Conservation (phyloP, 1,139 yeast genomes). For the Taphrina wiesneri region DNA sequence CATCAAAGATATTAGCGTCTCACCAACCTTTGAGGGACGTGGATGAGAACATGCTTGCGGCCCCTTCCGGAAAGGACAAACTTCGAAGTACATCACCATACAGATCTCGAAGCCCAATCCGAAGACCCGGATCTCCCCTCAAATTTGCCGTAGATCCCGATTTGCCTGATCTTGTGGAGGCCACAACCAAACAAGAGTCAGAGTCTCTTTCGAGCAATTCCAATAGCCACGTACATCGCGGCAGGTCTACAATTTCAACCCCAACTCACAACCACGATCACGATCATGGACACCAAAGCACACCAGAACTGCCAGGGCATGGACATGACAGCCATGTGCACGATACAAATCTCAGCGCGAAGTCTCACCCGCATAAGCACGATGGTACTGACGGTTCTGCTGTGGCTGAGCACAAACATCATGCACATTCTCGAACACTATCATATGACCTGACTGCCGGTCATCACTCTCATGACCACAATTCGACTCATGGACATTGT, state of each 20-base stretch:
- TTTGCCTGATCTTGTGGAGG: slow-evolving; percentile 7
- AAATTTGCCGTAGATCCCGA: not conserved
- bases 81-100: not conserved
- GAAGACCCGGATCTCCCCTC: slow-evolving; percentile 28
- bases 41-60: not conserved
- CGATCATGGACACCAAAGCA: slow-evolving; percentile 23
- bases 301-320: not conserved
- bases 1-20: not conserved
- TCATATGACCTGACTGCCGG: slow-evolving; percentile 33
- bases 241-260: not conserved
- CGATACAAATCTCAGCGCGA: not conserved
- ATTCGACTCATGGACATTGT: slow-evolving; percentile 17
- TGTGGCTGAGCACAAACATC: slow-evolving; percentile 41
- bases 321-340: not conserved
- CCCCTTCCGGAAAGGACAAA: not conserved
- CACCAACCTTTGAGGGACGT: not conserved
- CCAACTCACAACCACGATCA: slow-evolving; percentile 9
- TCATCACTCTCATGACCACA: slow-evolving; percentile 36
- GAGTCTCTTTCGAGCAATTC: not conserved
- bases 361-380: not conserved
- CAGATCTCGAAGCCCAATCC: slow-evolving; percentile 20
- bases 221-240: not conserved
- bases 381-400: not conserved
- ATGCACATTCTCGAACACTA: slow-evolving; percentile 28
- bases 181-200: not conserved